phyloP scores from a whole-genome alignment of 148 eudicot genomes.

The Diospyros lotus region DNA sequence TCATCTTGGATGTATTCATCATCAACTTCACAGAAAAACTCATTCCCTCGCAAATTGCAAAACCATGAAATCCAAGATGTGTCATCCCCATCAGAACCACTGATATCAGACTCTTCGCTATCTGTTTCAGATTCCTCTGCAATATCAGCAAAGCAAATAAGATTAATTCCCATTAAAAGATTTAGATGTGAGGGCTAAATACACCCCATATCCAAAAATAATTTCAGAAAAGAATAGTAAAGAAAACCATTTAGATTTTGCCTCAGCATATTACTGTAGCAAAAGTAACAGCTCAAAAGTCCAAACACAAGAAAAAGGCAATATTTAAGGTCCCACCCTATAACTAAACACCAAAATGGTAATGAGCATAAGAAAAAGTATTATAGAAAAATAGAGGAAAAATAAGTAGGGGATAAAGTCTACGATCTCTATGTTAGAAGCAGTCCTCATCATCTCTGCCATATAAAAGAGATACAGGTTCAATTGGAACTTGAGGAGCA shows the following conservation, averaged over 20 bases:
- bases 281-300: too few relatives aligned
- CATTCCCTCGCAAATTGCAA: conserved; percentile 51
- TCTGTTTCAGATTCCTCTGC: conserved; percentile 59
- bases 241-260: background rate
- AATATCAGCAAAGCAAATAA: background rate
- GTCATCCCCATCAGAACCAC: conserved; percentile 60
- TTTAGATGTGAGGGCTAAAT: too few relatives aligned
- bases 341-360: conserved; percentile 11
- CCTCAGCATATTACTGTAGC: background rate
- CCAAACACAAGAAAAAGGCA: conserved; percentile 1
- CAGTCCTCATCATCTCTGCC: background rate
- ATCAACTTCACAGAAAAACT: conserved; percentile 47
- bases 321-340: background rate
- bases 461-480: background rate
- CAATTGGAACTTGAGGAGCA: background rate
- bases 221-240: too few relatives aligned
- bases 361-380: background rate
- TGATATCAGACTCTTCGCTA: conserved; percentile 58
- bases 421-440: background rate
- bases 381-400: background rate
- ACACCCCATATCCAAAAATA: too few relatives aligned
- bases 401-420: background rate
- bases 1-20: conserved; percentile 54
- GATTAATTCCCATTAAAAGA: background rate
- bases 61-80: conserved; percentile 64